These are phyloP conservation scores for Penicillium sp. DNA, from an alignment of 2,329 filamentous ascomycete species.

Conservation along the genomic window DNA sequence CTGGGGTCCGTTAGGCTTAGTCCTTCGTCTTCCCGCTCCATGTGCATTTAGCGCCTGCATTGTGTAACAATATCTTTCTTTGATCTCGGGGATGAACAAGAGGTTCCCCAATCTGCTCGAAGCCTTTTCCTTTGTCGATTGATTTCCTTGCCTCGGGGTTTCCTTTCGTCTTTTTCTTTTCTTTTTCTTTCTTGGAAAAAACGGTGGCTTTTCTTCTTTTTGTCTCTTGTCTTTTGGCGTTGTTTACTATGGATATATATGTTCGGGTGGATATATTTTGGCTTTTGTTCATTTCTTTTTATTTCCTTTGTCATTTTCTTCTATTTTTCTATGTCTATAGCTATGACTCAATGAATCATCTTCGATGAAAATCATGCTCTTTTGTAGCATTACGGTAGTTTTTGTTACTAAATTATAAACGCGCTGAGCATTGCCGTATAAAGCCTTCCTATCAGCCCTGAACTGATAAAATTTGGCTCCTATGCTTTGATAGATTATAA, in stretches of 20 bases:
- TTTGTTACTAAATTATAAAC: no score
- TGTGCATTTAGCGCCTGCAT: constrained; percentile 33
- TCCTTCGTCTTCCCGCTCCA: constrained; percentile 18
- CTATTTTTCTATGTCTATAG: constrained; percentile 23
- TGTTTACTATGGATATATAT: constrained; percentile 20
- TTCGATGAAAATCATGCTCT: background rate
- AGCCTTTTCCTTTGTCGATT: constrained; percentile 13
- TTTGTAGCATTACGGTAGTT: background rate
- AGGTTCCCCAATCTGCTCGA: constrained; percentile 3
- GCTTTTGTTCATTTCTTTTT: constrained; percentile 5
- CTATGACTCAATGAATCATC: constrained; percentile 14
- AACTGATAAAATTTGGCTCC: no score
- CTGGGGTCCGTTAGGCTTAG: constrained; percentile 7
- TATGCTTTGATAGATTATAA: background rate
- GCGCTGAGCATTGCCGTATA: no score
- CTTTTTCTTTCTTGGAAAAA: constrained; percentile 13
- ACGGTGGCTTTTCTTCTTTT: constrained; percentile 8
- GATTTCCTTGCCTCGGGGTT: constrained; percentile 8
- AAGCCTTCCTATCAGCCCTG: background rate
- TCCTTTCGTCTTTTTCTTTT: background rate
- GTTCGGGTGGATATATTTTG: constrained; percentile 11
- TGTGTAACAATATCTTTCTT: constrained; percentile 27
- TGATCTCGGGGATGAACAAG: constrained; percentile 10
- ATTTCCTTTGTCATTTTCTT: constrained; percentile 22
- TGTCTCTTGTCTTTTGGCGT: constrained; percentile 12